A percentile compares a stretch with the other conserved stretches of the same genome.
These are phyloP conservation scores for Corchorus olitorius DNA, from an alignment of 345 rosid species.

Conservation along the genomic window DNA sequence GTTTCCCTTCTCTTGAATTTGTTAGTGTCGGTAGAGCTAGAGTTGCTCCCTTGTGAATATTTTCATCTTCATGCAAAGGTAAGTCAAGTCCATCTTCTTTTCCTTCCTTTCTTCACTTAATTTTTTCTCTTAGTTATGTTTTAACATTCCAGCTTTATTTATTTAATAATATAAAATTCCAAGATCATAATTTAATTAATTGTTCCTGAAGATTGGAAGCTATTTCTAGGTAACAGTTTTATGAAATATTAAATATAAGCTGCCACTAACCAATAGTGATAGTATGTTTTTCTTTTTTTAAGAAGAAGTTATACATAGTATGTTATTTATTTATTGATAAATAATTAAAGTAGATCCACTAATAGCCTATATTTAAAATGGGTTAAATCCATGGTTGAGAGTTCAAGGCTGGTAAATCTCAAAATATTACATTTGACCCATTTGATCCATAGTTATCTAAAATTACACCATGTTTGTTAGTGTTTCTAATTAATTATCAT, in stretches of 20 bases:
- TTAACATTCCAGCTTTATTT: too few relatives aligned
- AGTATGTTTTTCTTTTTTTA: too few relatives aligned
- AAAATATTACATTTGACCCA: neutral
- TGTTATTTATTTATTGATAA: neutral
- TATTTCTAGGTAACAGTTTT: neutral
- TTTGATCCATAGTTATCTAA: too few relatives aligned
- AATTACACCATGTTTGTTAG: neutral
- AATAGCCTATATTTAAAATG: neutral
- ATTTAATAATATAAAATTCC: neutral
- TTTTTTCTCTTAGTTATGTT: too few relatives aligned
- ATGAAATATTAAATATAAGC: neutral
- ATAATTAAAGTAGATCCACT: neutral
- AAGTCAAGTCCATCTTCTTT: neutral
- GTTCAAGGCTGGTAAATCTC: too few relatives aligned
- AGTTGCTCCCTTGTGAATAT: neutral
- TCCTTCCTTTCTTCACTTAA: neutral
- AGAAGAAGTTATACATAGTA: too few relatives aligned
- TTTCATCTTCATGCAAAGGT: neutral
- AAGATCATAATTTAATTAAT: neutral
- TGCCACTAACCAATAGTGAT: neutral
- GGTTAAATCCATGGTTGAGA: too few relatives aligned
- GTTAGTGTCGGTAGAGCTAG: slow-evolving; percentile 26
- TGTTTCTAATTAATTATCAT: too few relatives aligned
- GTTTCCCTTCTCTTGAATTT: slow-evolving; percentile 1
- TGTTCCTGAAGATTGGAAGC: neutral